These are phyloP conservation scores for Fusarium camptoceras DNA, from an alignment of 2,329 filamentous ascomycete species.

Conservation along the genomic window DNA sequence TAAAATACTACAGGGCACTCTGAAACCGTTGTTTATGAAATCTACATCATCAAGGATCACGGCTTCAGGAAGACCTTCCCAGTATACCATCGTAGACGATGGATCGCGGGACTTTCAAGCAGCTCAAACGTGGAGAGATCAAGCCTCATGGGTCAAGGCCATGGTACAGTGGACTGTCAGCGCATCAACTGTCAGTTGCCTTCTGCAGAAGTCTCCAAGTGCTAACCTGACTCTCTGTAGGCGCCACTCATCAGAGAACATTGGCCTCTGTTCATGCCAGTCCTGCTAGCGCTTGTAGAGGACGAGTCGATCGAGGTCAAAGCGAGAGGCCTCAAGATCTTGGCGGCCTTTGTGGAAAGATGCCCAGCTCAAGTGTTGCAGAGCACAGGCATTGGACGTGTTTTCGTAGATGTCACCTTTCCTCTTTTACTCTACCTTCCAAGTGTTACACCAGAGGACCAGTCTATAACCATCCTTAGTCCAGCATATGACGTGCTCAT, in stretches of 20 bases:
- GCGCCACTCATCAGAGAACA: slow-evolving; percentile 60
- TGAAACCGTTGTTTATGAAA: slow-evolving; percentile 75
- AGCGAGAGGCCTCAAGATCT: slow-evolving; percentile 65
- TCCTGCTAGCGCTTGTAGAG: slow-evolving; percentile 76
- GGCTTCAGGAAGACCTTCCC: slow-evolving; percentile 47
- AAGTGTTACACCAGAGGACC: slow-evolving; percentile 77
- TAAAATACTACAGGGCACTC: slow-evolving; percentile 70
- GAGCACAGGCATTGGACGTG: slow-evolving; percentile 72
- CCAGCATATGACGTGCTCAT: slow-evolving; percentile 76
- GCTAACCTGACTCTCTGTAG: slow-evolving; percentile 46
- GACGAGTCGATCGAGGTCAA: slow-evolving; percentile 68
- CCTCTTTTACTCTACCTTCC: slow-evolving; percentile 83
- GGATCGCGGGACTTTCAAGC: slow-evolving; percentile 3
- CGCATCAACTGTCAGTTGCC: slow-evolving; percentile 60
- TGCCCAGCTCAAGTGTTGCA: slow-evolving; percentile 66
- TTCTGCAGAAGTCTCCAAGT: neutral
- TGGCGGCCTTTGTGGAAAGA: slow-evolving; percentile 65
- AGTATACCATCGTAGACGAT: slow-evolving; percentile 34
- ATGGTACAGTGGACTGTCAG: slow-evolving; percentile 66
- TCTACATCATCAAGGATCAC: slow-evolving; percentile 60
- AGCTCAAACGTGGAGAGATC: slow-evolving; percentile 42
- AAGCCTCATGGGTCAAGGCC: slow-evolving; percentile 38
- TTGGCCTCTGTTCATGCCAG: slow-evolving; percentile 78
- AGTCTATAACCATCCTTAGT: slow-evolving; percentile 73
- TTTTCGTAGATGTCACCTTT: slow-evolving; percentile 76